A percentile compares a stretch with the other conserved stretches of the same genome.
Evolutionary conservation across 139 green algal genomes (phyloP).

Genomic region (Prasinococcaceae sp.): DNA sequence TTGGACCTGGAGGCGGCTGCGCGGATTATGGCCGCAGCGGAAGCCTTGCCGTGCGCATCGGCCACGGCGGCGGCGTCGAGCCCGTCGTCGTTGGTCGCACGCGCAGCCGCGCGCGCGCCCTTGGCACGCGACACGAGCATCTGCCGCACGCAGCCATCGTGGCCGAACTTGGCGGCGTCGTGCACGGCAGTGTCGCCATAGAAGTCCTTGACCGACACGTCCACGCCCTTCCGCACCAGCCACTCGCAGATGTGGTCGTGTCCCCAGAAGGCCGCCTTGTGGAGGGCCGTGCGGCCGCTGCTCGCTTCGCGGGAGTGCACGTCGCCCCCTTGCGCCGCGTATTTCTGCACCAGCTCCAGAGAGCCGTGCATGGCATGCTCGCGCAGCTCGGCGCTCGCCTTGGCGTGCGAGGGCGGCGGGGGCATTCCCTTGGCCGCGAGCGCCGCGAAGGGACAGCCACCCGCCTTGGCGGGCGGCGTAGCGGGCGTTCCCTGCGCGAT

Average conservation of each 20-base stretch:
- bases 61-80: neutral
- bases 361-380: conserved; percentile 8
- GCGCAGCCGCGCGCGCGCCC: neutral
- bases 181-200: conserved; percentile 5
- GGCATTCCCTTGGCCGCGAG: no score
- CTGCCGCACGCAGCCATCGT: neutral
- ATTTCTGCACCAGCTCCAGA: conserved; percentile 1
- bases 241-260: neutral
- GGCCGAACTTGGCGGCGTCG: conserved; percentile 4
- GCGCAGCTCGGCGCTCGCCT: conserved; percentile 3
- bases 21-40: no score
- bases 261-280: conserved; percentile 9
- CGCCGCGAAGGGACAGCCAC: conserved; percentile 2
- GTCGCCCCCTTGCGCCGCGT: no score
- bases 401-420: no score
- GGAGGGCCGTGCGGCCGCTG: conserved; percentile 6
- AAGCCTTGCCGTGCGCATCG: neutral
- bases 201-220: neutral
- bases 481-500: conserved; percentile 3
- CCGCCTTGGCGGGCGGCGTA: no score
- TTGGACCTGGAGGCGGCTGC: no score
- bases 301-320: neutral
- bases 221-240: neutral
- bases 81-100: neutral
- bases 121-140: neutral